Conservation (phyloP, 1,139 yeast genomes). For the Kodamaea arcana region DNA sequence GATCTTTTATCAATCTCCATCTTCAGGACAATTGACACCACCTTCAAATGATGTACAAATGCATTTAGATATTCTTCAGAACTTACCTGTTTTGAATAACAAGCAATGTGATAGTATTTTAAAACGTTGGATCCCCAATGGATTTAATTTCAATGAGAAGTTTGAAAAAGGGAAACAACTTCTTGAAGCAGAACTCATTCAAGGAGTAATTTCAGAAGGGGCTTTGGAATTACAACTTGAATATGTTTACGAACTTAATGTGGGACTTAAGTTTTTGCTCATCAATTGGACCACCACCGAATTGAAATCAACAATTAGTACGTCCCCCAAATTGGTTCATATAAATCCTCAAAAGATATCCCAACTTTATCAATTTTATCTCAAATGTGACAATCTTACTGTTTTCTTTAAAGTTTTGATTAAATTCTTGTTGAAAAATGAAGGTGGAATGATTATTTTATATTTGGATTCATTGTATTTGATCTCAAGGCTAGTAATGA, state of each 20-base stretch:
- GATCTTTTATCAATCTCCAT: slow-evolving; percentile 50
- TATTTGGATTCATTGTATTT: slow-evolving; percentile 41
- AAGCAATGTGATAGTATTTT: slow-evolving; percentile 49
- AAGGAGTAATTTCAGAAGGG: slow-evolving; percentile 18
- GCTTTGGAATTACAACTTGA: slow-evolving; percentile 12
- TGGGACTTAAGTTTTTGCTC: slow-evolving; percentile 42
- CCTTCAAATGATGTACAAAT: slow-evolving; percentile 22
- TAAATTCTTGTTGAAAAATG: slow-evolving; percentile 35
- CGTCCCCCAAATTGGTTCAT: slow-evolving; percentile 36
- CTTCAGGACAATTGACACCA: slow-evolving; percentile 13
- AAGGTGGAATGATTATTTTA: slow-evolving; percentile 37
- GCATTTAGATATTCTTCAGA: slow-evolving; percentile 50
- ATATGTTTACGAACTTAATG: slow-evolving; percentile 21
- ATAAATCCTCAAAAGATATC: slow-evolving; percentile 32
- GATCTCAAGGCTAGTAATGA: slow-evolving; percentile 29
- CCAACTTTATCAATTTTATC: slow-evolving; percentile 30
- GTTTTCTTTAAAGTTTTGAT: slow-evolving; percentile 42
- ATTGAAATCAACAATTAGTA: slow-evolving; percentile 26
- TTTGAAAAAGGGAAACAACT: slow-evolving; percentile 28
- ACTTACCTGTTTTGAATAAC: slow-evolving; percentile 51
- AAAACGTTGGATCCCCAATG: slow-evolving; percentile 33
- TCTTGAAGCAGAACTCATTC: slow-evolving; percentile 23
- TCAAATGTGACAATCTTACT: slow-evolving; percentile 33
- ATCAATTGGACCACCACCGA: slow-evolving; percentile 43
- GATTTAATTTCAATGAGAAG: slow-evolving; percentile 29